A percentile compares a stretch with the other conserved stretches of the same genome.
phyloP scores from a whole-genome alignment of 192 early-diverging fungal genomes.

The Cetraspora pellucida region DNA sequence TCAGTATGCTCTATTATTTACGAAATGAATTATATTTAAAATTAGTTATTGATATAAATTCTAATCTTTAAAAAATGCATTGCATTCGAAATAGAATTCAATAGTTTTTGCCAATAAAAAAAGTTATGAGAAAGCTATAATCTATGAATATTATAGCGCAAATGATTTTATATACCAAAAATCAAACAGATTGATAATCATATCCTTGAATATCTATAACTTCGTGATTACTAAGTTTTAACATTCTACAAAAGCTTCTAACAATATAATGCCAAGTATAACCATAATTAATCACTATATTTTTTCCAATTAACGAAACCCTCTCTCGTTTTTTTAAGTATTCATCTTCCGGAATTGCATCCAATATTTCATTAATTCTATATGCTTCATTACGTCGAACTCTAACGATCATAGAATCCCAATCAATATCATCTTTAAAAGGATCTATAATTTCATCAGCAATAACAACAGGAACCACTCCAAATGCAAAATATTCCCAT shows the following conservation, averaged over 20 bases:
- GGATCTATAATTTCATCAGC: constrained; percentile 55
- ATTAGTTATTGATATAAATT: no score
- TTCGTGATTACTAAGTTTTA: no score
- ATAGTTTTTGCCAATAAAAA: no score
- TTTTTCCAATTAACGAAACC: constrained; percentile 45
- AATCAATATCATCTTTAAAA: constrained; percentile 54
- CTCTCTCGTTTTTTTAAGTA: constrained; percentile 43
- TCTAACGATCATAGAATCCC: constrained; percentile 45
- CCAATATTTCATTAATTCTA: constrained; percentile 36
- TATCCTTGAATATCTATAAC: no score
- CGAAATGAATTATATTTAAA: no score
- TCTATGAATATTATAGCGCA: no score
- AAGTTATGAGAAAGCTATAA: no score
- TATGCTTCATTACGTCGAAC: constrained; percentile 46
- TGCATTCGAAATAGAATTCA: no score
- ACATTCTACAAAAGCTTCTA: constrained; percentile 25
- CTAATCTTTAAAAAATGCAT: no score
- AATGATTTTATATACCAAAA: no score
- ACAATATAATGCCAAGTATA: constrained; percentile 55
- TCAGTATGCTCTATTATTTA: no score
- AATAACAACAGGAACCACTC: constrained; percentile 53
- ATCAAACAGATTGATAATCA: no score
- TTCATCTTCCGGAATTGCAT: constrained; percentile 42
- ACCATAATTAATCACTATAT: constrained; percentile 37
- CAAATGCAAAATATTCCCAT: constrained; percentile 57